Base-by-base conservation (phyloP, 257 asterid species). In the Gynochthodes officinalis region DNA sequence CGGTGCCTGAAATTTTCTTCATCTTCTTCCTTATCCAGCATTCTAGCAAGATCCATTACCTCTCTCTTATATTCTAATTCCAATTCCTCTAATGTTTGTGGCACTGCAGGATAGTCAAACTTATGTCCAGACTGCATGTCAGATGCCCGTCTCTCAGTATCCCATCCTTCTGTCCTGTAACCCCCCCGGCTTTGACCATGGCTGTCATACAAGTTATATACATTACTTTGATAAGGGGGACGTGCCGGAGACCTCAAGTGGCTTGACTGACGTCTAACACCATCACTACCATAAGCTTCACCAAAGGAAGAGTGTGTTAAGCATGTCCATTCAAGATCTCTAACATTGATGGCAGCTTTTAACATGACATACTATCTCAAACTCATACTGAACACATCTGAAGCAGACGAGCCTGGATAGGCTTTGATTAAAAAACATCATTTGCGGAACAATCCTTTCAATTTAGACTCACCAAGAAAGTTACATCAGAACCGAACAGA, bases 261-360 rank as follows among this genome's bases (percentile, higher is more conserved):
- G 89, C 89, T 89, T 69, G 97, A 77, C 74, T 85, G 93, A 75
- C 90, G 86, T 86, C 95, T 88, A 76, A 86, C 95, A 80, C 97
- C 97, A 77, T 90, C 99, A 86, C 74, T 88, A 86, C 84, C 93
- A 87, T 89, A 89, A 92, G 99, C 99, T 95, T 92, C 97, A 92
- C 85, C 87, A 89, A 89, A 91, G 89, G 95, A 95, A 91, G 89
- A 90, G 83, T 79, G 80, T 83, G 89, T 92, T 92, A 92, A 88
- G 87, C 85, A 87, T 86, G 81, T 86, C 90, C 80, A 50, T 82
- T 88, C 91, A 86, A 85, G 83, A 85, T 76, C 86, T 86, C 88
- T 83, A 87, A 83, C 80, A 82, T 84, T 72, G 85, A 85, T 85
- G 88, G 95, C 88, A 89, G 95, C 97, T 92, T n/a, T 89, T 89